These are phyloP conservation scores for Neonectria neomacrospora DNA, from an alignment of 2,329 filamentous ascomycete genomes.

Conservation along the genomic window DNA sequence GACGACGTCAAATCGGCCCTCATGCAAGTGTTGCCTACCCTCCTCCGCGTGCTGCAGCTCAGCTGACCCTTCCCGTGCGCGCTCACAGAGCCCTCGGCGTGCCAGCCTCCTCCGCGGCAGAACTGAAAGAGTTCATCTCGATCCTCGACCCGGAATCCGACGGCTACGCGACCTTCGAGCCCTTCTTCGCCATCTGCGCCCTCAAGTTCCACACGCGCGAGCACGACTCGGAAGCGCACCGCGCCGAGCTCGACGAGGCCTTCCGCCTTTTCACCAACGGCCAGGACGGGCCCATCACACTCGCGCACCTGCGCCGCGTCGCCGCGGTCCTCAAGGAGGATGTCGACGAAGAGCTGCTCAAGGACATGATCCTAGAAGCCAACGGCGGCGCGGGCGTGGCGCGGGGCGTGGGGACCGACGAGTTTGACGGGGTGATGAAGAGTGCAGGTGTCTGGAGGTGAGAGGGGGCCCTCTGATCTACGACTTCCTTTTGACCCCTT, in stretches of 20 bases:
- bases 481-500: not conserved
- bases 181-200: conserved; percentile 89
- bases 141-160: conserved; percentile 85
- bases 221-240: conserved; percentile 64
- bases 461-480: conserved; percentile 42
- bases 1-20: conserved; percentile 77
- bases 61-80: not conserved
- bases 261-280: conserved; percentile 81
- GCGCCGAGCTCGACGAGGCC: conserved; percentile 80
- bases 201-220: conserved; percentile 78
- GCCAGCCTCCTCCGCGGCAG: conserved; percentile 68
- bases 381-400: conserved; percentile 81
- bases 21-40: conserved; percentile 66
- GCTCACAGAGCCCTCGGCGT: conserved; percentile 80
- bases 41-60: not conserved
- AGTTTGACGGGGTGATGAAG: conserved; percentile 89
- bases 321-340: conserved; percentile 86
- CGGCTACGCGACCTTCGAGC: conserved; percentile 80
- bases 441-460: conserved; percentile 84
- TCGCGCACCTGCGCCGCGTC: conserved; percentile 81
- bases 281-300: conserved; percentile 71
- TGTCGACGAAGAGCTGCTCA: conserved; percentile 82
- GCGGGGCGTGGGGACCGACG: conserved; percentile 77
- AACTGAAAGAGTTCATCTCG: conserved; percentile 80
- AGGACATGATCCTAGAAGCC: conserved; percentile 95